Evolutionary conservation across 2,329 filamentous ascomycete species (phyloP).

Genomic region (Curvularia sp.): DNA sequence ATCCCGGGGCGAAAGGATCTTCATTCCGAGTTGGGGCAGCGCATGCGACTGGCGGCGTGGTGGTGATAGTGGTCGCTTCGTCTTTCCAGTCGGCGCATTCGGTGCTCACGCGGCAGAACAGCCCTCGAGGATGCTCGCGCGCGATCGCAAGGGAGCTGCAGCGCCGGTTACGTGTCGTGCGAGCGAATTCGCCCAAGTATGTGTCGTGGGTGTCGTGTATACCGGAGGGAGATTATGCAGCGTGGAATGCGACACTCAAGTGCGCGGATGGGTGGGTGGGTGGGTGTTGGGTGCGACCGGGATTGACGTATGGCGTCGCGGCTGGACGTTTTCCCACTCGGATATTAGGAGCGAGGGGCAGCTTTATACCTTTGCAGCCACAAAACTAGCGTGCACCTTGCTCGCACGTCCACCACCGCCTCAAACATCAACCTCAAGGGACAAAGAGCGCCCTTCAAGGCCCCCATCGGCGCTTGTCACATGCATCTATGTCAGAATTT

Average conservation of each 20-base stretch:
- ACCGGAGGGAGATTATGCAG: neutral
- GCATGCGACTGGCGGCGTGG: slow-evolving; percentile 38
- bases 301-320: slow-evolving; percentile 27
- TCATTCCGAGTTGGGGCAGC: slow-evolving; percentile 52
- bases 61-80: slow-evolving; percentile 37
- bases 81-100: slow-evolving; percentile 43
- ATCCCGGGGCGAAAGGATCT: slow-evolving; percentile 56
- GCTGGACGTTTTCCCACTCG: slow-evolving; percentile 21
- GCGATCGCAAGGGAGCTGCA: slow-evolving; percentile 6
- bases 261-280: slow-evolving; percentile 5
- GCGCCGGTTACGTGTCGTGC: neutral
- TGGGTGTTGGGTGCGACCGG: slow-evolving; percentile 15
- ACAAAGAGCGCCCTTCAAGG: slow-evolving; percentile 8
- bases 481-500: neutral
- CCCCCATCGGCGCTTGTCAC: neutral
- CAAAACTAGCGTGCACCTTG: slow-evolving; percentile 14
- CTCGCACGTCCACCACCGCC: slow-evolving; percentile 11
- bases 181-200: neutral
- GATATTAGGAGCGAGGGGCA: slow-evolving; percentile 21
- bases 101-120: slow-evolving; percentile 25
- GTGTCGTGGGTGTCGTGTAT: neutral
- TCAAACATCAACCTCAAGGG: slow-evolving; percentile 7
- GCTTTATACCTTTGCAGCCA: slow-evolving; percentile 21
- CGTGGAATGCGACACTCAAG: neutral
- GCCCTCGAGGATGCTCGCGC: slow-evolving; percentile 3